phyloP scores from a whole-genome alignment of 1,139 yeast species.

The Suhomyces guaymorum region DNA sequence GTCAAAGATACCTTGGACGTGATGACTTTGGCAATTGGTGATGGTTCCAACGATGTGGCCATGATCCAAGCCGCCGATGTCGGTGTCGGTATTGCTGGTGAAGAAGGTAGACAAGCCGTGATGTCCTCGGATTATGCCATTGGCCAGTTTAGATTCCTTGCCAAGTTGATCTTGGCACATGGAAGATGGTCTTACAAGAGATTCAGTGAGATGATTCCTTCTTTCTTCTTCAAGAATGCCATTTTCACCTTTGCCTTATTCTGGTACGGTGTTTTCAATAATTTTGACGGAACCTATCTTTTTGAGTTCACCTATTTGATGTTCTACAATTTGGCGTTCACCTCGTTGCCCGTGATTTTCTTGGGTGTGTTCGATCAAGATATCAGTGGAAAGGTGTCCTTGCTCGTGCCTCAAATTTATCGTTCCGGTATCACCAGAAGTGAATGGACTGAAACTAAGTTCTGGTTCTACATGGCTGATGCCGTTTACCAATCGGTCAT shows the following conservation, averaged over 20 bases:
- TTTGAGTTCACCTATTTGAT: constrained; percentile 90
- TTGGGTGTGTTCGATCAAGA: constrained; percentile 94
- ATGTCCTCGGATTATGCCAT: constrained; percentile 97
- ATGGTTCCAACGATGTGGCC: constrained; percentile 97
- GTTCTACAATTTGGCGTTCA: constrained; percentile 92
- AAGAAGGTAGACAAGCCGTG: constrained; percentile 97
- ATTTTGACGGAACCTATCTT: constrained; percentile 89
- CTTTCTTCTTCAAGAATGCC: constrained; percentile 89
- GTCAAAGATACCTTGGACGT: constrained; percentile 76
- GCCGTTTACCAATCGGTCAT: constrained; percentile 87
- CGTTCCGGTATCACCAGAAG: constrained; percentile 77
- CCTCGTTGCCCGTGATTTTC: constrained; percentile 89
- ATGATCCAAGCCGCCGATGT: constrained; percentile 98
- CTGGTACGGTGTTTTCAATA: constrained; percentile 86
- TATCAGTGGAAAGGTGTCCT: constrained; percentile 75
- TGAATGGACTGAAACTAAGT: constrained; percentile 81
- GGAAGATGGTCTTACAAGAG: constrained; percentile 97
- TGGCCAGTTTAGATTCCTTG: constrained; percentile 87
- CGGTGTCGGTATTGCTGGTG: constrained; percentile 98
- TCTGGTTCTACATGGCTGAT: constrained; percentile 82
- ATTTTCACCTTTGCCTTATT: constrained; percentile 84
- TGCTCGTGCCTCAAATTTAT: constrained; percentile 89
- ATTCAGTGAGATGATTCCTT: constrained; percentile 90
- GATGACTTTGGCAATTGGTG: constrained; percentile 93
- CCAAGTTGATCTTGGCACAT: constrained; percentile 79